Evolutionary conservation across 495 filamentous ascomycete genomes (phyloP).

Genomic region (Xylaria cubensis): DNA sequence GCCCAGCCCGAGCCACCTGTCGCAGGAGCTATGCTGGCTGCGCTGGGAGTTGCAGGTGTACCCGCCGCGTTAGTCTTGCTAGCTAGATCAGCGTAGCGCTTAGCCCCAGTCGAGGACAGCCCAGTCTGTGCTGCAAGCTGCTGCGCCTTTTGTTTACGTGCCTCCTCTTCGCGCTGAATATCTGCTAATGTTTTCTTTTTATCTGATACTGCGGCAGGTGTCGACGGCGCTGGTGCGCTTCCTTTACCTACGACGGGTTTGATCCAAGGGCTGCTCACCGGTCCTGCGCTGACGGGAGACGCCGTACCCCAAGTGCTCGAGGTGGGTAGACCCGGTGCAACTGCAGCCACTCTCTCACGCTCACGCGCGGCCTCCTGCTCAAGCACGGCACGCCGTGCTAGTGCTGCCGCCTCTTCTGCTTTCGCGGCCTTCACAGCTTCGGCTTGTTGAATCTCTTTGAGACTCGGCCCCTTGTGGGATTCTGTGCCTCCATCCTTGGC

Average conservation of each 20-base stretch:
- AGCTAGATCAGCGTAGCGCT: conserved; percentile 95
- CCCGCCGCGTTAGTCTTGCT: conserved; percentile 64
- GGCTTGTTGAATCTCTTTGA: conserved; percentile 96
- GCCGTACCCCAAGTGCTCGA: conserved; percentile 90
- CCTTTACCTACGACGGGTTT: conserved; percentile 59
- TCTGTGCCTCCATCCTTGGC: conserved; percentile 79
- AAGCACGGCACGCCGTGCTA: conserved; percentile 75
- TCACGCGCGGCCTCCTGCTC: conserved; percentile 78
- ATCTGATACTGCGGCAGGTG: conserved; percentile 51
- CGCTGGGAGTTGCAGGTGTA: conserved; percentile 31
- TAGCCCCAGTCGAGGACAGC: conserved; percentile 64
- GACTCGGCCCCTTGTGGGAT: conserved; percentile 82
- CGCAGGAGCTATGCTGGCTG: conserved; percentile 42
- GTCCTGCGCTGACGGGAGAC: conserved; percentile 61
- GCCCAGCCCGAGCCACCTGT: conserved; percentile 72
- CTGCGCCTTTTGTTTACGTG: conserved; percentile 78
- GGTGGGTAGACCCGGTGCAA: conserved; percentile 80
- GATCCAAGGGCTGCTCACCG: conserved; percentile 67
- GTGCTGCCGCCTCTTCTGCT: conserved; percentile 81
- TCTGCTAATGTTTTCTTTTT: conserved; percentile 92
- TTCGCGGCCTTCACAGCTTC: conserved; percentile 95
- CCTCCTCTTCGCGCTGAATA: conserved; percentile 96
- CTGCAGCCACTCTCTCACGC: conserved; percentile 67
- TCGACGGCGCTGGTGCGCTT: conserved; percentile 35
- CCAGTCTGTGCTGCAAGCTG: conserved; percentile 58